Base-by-base conservation (phyloP, 2,329 filamentous ascomycete genomes). In the Incumbomyces delicatus region DNA sequence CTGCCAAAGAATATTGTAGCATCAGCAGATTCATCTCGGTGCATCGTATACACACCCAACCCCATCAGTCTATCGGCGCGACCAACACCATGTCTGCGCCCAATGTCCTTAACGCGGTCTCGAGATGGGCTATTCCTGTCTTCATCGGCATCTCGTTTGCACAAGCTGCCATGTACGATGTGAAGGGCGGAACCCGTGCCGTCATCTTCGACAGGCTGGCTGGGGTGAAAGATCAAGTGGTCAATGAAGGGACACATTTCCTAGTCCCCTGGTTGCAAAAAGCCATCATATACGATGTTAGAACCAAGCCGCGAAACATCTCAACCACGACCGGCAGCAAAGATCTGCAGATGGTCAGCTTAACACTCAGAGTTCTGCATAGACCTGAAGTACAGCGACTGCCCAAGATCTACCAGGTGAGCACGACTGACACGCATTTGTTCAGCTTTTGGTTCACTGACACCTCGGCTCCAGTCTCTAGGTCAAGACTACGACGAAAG, bases 291-390 rank as follows among this genome's bases (percentile, higher is more conserved):
- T 98, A 94, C 66, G 92, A 98, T 72, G 92, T 98, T 56, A 83
- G 92, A 54, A 98, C 94, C 48, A 94, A 94, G 77, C 92, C 92
- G 52, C 80, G 92, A 64, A 96, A 95, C 67, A 96, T 98, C 66
- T 87, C 85, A 57, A 98, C 92, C 22, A 98, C 92, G 18, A 98
- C 92, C 11, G 92, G 92, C 49, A 90, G 84, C 77, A 98, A 98
- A 80, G 92, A 98, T 72, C 70, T 98, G 76, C 92, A 98, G 75
- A 98, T 98, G 92, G 92, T 98, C 62, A 95, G 88, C 77, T 77
- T 98, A 76, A 98, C 92, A 45, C 77, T 98, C 65, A 80, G 92
- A 68, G 92, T 98, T 55, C 71, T 98, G 67, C 90, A 96, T 72
- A 78, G 94, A 59, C 92, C 94, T 5, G 90, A 95, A 48, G 90